Evolutionary conservation across 306 rosid species (phyloP), one percentile per base, ranked within the genome.

Genomic region (Cucumis melo): DNA sequence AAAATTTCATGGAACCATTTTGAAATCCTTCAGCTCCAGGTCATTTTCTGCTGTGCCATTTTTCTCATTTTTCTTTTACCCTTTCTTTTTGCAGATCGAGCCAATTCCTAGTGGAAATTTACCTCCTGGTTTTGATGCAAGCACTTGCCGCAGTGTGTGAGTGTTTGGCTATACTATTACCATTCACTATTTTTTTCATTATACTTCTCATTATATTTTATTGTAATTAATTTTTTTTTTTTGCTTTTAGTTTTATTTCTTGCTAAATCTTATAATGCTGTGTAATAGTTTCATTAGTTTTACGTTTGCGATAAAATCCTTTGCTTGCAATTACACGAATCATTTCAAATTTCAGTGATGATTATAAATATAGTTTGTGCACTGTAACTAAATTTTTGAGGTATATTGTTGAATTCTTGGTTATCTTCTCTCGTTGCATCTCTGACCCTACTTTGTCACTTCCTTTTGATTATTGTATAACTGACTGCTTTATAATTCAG

Each of bases 81-180:
- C 87, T 67, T 91, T 89, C 80, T 76, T 88, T 91, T 93, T 93
- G 97, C 98, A 93, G 98, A 93, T 93, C 84, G 98, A 93, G 89
- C 98, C 98, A 86, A 89, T 91, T 81, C 96, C 98, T 82, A 91
- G 98, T 87, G 98, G 98, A 91, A 93, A 93, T 88, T 88, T 93
- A 87, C 98, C 98, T 87, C 98, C 98, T 83, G 98, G 98, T 91
- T 93, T 93, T 91, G 98, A 93, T 91, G 97, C 98, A 83, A 93
- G 98, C 82, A 88, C 97, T 88, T 93, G 98, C 97, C 98, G 98
- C 97, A 91, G 98, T 91, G 98, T 93, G 98, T 93, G 97, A 93
- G 98, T 91, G 87, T 88, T 83, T 91, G 79, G 91, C 80, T 81
- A 48, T 64, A 91, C 80, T 81, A 48, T 64, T 87, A 85, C 71